Percentiles rank a stretch among this genome's conserved stretches.
Evolutionary conservation across 2,329 filamentous ascomycete species (phyloP).

Genomic region (Cladosporium sphaerospermum): DNA sequence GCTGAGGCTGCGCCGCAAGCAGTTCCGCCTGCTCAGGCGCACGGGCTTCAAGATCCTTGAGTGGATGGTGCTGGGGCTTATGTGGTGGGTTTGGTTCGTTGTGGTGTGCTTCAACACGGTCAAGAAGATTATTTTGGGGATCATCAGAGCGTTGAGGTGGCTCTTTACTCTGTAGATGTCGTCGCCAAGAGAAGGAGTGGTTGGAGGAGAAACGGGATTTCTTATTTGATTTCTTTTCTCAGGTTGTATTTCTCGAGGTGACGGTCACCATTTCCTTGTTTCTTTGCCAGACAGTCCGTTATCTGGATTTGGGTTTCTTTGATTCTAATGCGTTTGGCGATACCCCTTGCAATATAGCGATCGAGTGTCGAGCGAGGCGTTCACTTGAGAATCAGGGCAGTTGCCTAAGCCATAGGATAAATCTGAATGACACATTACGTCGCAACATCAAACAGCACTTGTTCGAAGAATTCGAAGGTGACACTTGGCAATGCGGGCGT

Average conservation of each 20-base stretch:
- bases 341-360: not conserved
- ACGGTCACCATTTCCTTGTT: not conserved
- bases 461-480: no score
- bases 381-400: not conserved
- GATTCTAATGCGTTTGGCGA: not conserved
- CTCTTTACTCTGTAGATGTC: not conserved
- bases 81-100: slow-evolving; percentile 93
- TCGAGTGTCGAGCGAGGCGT: not conserved
- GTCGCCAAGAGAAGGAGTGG: not conserved
- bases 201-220: not conserved
- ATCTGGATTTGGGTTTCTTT: not conserved
- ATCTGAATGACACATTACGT: no score
- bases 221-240: not conserved
- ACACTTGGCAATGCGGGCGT: no score
- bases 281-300: not conserved
- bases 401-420: no score
- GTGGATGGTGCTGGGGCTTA: slow-evolving; percentile 78
- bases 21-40: slow-evolving; percentile 68
- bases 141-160: not conserved
- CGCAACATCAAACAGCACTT: no score
- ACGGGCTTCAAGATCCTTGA: slow-evolving; percentile 78
- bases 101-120: slow-evolving; percentile 52
- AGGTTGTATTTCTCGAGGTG: not conserved
- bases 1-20: slow-evolving; percentile 65
- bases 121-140: not conserved